These are phyloP conservation scores for Penicillium mononematosum DNA, from an alignment of 495 filamentous ascomycete genomes.

Conservation along the genomic window DNA sequence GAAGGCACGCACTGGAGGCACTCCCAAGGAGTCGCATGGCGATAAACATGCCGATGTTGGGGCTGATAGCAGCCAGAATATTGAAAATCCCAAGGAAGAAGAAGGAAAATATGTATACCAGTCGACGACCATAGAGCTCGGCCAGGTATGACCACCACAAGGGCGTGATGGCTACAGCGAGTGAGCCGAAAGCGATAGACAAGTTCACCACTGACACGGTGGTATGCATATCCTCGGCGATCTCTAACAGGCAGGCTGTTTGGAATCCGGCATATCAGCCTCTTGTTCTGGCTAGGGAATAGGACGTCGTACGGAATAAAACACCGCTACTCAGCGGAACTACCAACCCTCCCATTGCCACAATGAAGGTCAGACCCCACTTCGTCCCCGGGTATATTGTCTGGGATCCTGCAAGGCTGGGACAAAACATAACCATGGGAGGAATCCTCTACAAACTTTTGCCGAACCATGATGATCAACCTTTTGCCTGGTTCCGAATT, in stretches of 20 bases:
- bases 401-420: background rate
- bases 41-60: background rate
- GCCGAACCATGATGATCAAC: background rate
- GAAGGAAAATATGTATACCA: background rate
- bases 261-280: background rate
- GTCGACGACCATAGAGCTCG: background rate
- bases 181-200: background rate
- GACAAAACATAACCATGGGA: background rate
- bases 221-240: background rate
- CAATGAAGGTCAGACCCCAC: background rate
- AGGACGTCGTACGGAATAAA: background rate
- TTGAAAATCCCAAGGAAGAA: background rate
- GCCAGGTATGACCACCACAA: background rate
- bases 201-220: background rate
- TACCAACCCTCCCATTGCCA: background rate
- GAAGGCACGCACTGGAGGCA: background rate
- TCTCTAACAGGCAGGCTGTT: background rate
- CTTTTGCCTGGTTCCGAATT: background rate
- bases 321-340: background rate
- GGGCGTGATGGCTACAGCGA: background rate
- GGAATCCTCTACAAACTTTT: background rate
- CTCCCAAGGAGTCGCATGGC: background rate
- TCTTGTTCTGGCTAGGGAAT: background rate
- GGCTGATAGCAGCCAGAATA: background rate
- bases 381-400: background rate